A percentile compares a stretch with the other conserved stretches of the same genome.
Conservation (phyloP, 2,329 filamentous ascomycete genomes). For the Botrytis cinerea region DNA sequence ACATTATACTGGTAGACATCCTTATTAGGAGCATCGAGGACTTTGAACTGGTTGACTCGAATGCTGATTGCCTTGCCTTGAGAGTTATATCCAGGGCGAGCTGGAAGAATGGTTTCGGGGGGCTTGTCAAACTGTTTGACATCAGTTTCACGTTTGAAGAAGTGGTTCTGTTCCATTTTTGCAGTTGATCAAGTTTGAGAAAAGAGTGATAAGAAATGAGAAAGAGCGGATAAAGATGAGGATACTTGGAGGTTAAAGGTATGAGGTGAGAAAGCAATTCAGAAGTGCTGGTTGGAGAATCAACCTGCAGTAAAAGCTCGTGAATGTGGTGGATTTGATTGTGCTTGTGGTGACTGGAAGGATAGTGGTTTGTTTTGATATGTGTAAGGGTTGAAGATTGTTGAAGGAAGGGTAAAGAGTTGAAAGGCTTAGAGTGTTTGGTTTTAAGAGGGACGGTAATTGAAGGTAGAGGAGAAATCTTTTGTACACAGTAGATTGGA, state of each 20-base stretch:
- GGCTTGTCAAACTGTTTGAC: slow-evolving; percentile 29
- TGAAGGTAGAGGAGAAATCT: neutral
- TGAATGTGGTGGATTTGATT: slow-evolving; percentile 7
- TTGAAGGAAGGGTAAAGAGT: neutral
- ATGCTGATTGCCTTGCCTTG: slow-evolving; percentile 57
- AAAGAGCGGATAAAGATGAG: neutral
- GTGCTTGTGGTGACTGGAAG: neutral
- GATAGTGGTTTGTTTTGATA: neutral
- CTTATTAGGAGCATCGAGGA: slow-evolving; percentile 59
- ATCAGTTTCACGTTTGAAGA: slow-evolving; percentile 35
- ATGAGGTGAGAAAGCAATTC: slow-evolving; percentile 23
- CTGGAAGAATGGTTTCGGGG: slow-evolving; percentile 35
- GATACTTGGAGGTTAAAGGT: slow-evolving; percentile 10
- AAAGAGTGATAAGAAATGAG: slow-evolving; percentile 19
- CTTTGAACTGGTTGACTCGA: slow-evolving; percentile 73
- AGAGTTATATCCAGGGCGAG: slow-evolving; percentile 59
- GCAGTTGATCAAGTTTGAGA: slow-evolving; percentile 22
- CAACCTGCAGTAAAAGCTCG: slow-evolving; percentile 21
- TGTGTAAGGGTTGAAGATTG: slow-evolving; percentile 15
- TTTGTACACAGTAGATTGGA: neutral
- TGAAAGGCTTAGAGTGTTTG: neutral
- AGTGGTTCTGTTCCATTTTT: slow-evolving; percentile 39
- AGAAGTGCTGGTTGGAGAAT: slow-evolving; percentile 29
- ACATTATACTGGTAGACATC: slow-evolving; percentile 85
- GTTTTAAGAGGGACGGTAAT: slow-evolving; percentile 8